Conservation (phyloP, 2,329 filamentous ascomycete genomes). For the Colletotrichum tamarilloi region DNA sequence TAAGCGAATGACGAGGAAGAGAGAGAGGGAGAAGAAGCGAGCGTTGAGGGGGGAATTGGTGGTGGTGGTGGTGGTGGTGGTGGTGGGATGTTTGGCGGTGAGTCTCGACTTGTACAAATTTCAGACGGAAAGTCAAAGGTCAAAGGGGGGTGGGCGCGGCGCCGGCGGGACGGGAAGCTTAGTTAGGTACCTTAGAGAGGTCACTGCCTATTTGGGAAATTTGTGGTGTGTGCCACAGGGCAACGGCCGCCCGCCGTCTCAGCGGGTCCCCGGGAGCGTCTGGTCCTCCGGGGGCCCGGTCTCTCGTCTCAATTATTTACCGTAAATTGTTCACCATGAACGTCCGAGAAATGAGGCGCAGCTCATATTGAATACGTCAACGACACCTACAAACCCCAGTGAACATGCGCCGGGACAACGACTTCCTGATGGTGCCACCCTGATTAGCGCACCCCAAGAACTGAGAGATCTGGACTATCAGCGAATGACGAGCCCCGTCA, state of each 20-base stretch:
- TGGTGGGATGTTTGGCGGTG: conserved; percentile 28
- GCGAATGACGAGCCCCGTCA: neutral
- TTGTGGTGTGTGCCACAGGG: neutral
- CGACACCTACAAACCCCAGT: too few relatives aligned
- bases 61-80: neutral
- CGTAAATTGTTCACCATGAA: neutral
- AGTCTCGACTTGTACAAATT: conserved; percentile 22
- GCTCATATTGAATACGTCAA: neutral
- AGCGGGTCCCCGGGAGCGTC: conserved; percentile 8
- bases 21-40: neutral
- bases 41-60: neutral
- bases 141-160: neutral
- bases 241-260: neutral
- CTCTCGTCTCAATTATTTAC: neutral
- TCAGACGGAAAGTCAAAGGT: neutral
- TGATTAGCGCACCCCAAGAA: neutral
- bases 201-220: conserved; percentile 29
- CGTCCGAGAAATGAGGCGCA: neutral
- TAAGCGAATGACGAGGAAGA: neutral
- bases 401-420: neutral
- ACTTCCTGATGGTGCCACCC: neutral
- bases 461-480: neutral
- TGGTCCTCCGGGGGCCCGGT: neutral
- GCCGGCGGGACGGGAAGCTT: neutral
- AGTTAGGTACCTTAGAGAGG: neutral